Conservation (phyloP, 2,329 filamentous ascomycete species). For the Venturia aucupariae region DNA sequence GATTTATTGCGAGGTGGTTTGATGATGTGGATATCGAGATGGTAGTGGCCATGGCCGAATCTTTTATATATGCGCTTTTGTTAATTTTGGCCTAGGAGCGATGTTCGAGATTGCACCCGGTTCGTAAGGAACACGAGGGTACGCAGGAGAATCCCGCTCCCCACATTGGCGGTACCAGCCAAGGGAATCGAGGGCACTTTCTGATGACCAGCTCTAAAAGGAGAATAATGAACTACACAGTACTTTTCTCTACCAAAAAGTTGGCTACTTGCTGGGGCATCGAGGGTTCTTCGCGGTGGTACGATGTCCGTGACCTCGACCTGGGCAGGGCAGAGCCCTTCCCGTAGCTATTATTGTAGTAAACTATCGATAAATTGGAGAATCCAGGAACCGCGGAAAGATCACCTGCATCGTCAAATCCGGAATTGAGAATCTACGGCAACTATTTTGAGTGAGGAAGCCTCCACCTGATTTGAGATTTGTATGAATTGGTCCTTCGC, state of each 20-base stretch:
- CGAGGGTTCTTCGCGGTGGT: not conserved
- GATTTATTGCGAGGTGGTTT: not conserved
- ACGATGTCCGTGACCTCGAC: not conserved
- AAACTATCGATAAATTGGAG: not conserved
- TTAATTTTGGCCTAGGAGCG: too few species aligned
- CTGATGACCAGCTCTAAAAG: not conserved
- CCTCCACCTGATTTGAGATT: not conserved
- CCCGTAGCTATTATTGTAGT: not conserved
- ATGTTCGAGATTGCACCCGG: too few species aligned
- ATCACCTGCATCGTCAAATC: not conserved
- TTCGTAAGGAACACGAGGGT: too few species aligned
- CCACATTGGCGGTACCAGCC: too few species aligned
- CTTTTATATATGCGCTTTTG: not conserved
- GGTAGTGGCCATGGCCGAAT: not conserved
- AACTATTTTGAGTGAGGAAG: not conserved
- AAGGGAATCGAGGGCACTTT: too few species aligned
- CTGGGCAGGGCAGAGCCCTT: not conserved
- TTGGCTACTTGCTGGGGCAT: too few species aligned
- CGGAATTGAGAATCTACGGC: not conserved
- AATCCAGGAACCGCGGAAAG: not conserved
- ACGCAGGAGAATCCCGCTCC: too few species aligned
- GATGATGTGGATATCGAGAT: not conserved
- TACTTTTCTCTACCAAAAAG: too few species aligned
- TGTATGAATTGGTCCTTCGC: not conserved
- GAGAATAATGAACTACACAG: not conserved